Evolutionary conservation across 257 asterid species (phyloP).

Genomic region (Solanum tacnaense): DNA sequence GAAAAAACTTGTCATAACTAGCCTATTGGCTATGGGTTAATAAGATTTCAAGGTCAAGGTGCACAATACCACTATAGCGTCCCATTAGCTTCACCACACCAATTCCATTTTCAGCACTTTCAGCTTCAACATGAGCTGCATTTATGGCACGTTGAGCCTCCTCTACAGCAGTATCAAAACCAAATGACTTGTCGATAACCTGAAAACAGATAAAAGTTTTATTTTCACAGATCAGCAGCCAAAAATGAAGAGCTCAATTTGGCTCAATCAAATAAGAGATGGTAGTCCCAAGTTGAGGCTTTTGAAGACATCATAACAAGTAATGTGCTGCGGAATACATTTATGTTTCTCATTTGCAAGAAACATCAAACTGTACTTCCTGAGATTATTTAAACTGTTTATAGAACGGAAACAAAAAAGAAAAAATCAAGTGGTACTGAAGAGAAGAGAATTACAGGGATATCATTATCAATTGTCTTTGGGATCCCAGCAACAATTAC

Average conservation of each 20-base stretch:
- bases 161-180: slow-evolving; percentile 77
- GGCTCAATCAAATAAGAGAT: background rate
- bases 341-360: background rate
- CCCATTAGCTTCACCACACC: slow-evolving; percentile 76
- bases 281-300: background rate
- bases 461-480: slow-evolving; percentile 93
- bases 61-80: slow-evolving; percentile 50
- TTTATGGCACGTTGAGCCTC: slow-evolving; percentile 79
- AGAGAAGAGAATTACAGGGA: slow-evolving; percentile 49
- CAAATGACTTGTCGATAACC: slow-evolving; percentile 73
- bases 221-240: background rate
- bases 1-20: background rate
- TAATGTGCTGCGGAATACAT: background rate
- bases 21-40: background rate
- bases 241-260: background rate
- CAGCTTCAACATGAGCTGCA: slow-evolving; percentile 79
- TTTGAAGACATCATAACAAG: background rate
- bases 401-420: background rate
- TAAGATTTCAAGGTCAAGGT: background rate
- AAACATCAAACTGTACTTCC: background rate
- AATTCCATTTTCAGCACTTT: slow-evolving; percentile 68
- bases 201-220: slow-evolving; percentile 14
- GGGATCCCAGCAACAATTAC: slow-evolving; percentile 87
- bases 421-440: background rate
- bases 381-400: background rate